phyloP scores from a whole-genome alignment of 352 stramenopile genomes.

The Globisporangium irregulare region DNA sequence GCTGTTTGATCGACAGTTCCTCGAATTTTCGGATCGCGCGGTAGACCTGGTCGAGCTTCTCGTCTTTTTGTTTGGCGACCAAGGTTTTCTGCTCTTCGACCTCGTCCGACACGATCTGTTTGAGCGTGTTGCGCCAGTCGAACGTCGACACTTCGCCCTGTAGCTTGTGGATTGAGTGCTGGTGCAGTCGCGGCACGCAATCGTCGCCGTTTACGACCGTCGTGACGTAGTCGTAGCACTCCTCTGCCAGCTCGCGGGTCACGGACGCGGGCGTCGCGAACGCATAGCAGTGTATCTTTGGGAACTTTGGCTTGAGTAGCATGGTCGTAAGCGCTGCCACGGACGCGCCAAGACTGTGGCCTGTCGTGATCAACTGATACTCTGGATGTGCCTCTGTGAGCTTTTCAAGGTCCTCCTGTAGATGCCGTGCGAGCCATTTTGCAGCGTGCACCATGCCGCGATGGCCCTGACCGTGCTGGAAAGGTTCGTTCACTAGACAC shows the following conservation, averaged over 20 bases:
- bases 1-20: slow-evolving; percentile 38
- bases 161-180: slow-evolving; percentile 65
- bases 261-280: slow-evolving; percentile 77
- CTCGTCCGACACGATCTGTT: slow-evolving; percentile 54
- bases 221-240: slow-evolving; percentile 59
- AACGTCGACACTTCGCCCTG: slow-evolving; percentile 66
- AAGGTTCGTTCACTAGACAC: slow-evolving; percentile 75
- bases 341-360: slow-evolving; percentile 69
- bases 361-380: slow-evolving; percentile 59
- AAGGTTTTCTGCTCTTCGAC: slow-evolving; percentile 52
- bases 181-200: slow-evolving; percentile 75
- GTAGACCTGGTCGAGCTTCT: slow-evolving; percentile 45
- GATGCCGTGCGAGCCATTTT: slow-evolving; percentile 60
- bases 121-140: slow-evolving; percentile 58
- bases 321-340: slow-evolving; percentile 69
- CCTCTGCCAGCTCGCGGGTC: slow-evolving; percentile 50
- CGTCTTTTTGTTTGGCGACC: slow-evolving; percentile 44
- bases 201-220: slow-evolving; percentile 79
- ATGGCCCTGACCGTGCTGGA: slow-evolving; percentile 63
- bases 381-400: slow-evolving; percentile 41
- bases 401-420: slow-evolving; percentile 44
- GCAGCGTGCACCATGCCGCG: slow-evolving; percentile 80
- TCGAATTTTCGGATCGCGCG: slow-evolving; percentile 40
- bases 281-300: slow-evolving; percentile 52
- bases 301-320: slow-evolving; percentile 38